Base-by-base conservation (phyloP, 176 grass and related monocot species). In the Lolium perenne region DNA sequence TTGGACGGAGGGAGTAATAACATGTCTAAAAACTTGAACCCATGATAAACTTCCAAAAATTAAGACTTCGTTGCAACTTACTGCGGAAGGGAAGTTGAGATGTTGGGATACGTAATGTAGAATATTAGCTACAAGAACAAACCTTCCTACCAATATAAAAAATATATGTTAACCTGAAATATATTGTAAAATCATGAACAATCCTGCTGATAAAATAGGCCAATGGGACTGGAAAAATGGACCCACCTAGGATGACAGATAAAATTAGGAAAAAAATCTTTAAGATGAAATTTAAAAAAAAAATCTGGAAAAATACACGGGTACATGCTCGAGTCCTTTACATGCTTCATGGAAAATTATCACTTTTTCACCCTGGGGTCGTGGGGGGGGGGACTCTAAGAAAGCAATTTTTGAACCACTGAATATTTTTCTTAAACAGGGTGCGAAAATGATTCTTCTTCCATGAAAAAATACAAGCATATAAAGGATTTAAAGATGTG, bases 71-170 rank as follows among this genome's bases (percentile, higher is more conserved):
- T 61, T 73, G 48, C 56, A 35, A 46, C 4, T 73, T 72, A 23
- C 35, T 76, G 23, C 55, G 6, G 9, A 35, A 48, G 15, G 23
- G 61, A 62, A 15, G 16, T 3, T 21, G 10, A 18, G 15, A 49
- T 7, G 10, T 74, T 20, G 7, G 10, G 43, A 25, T 6, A 64
- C 29, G 2, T 16, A 8, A 1, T 10, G 63, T 61, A 4, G 63
- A 62, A 26, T 45, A 85, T 45, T 35, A 78, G 35, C 73, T 67
- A 56, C 35, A 78, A 7, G 5, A 48, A 57, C 55, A 49, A 78
- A 11, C 10, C 38, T 71, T 71, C 13, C 3, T 17, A 66, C 20
- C 8, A 7, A 51, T 15, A 60, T 41, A 46, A 46, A 41, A 7
- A 46, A 46, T 46, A 59, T 20, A 2, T 38, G 70, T 74, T 78